Base-by-base conservation (phyloP, 2,329 filamentous ascomycete species). In the Scolecobasidium constrictum region DNA sequence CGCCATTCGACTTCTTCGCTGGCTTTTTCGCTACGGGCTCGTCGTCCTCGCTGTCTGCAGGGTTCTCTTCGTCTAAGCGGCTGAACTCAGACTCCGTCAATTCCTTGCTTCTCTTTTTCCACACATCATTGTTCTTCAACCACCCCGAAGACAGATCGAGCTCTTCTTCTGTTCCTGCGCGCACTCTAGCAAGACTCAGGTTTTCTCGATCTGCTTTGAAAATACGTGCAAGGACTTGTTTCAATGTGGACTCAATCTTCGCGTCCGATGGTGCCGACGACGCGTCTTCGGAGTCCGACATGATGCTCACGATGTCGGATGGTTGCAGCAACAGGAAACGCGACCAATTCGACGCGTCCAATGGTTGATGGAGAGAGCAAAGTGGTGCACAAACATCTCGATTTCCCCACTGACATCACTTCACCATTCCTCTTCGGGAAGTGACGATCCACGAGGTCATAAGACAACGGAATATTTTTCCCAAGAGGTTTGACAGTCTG, bases 151-250 rank as follows among this genome's bases (percentile, higher is more conserved):
- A 61, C 17, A 81, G 58, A 22, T 63, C 65, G 9, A 80, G 56
- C 38, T 66, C 56, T 44, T 67, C 58, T 53, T 78, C 75, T 3
- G 68, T 69, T 18, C 65, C 65, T 21, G 62, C 52, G 38, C 77
- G 71, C 40, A 78, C 69, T 43, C 65, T 64, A 48, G 75, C 78
- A 41, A 78, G 64, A 0, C 76, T 78, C 47, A 78, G 56, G 40
- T 75, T 66, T 4, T 75, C 68, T 22, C 59, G 55, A 16, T 72
- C 59, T 2, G 52, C 49, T 41, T 62, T 61, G 52, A 66, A 54
- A 11, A 64, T 17, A 23, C 40, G 40, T 15, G 31, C 40, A 16
- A 42, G 31, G 6, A 36, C 28, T 9, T 6, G 11, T n/a, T 20
- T 26, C 18, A 42, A 28, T 1, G 40, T 23, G 5, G 31, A 15